Base-by-base conservation (phyloP, 306 rosid species). In the Castanea mollissima region DNA sequence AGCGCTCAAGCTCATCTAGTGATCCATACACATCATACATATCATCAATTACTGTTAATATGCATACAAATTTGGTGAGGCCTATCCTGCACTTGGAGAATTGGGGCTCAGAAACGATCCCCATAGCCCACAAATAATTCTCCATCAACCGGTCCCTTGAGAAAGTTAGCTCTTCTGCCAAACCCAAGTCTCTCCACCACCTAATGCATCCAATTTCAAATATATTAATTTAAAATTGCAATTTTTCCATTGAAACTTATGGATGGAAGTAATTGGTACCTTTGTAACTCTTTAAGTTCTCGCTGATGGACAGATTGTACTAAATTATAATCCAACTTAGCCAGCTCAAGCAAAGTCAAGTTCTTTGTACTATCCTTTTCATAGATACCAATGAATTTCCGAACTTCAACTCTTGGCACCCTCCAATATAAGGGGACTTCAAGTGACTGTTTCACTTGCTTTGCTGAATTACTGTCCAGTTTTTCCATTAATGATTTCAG, bases 61-160 rank as follows among this genome's bases (percentile, higher is more conserved):
- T 80, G 82, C 87, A 84, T 11, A 84, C 76, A n/a, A 80, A 80
- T 18, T 84, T 84, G 13, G 82, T 80, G 16, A 84, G 46, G 25
- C 82, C 77, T 16, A 76, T 73, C 75, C 87, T 80, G 74, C 84
- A 84, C 25, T 80, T 65, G 21, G 87, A 84, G 31, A 75, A 73
- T 27, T 58, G 73, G 2, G 87, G 87, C 44, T 76, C 84, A 73
- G 2, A 69, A 31, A 16, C 18, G 34, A 79, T 52, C 56, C 86
- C 86, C 75, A 83, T 14, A 1, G 76, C 71, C 83, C 86, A 79
- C 64, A 79, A 76, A 74, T 71, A 83, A 31, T 79, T 83, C 74
- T 83, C 81, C 81, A 79, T 70, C 59, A 83, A 44, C 46, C 83
- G 78, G 51, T 83, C 86, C 71, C 83, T 79, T 4, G 86, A 67